Conservation (phyloP, 345 rosid genomes). For the Punica granatum region DNA sequence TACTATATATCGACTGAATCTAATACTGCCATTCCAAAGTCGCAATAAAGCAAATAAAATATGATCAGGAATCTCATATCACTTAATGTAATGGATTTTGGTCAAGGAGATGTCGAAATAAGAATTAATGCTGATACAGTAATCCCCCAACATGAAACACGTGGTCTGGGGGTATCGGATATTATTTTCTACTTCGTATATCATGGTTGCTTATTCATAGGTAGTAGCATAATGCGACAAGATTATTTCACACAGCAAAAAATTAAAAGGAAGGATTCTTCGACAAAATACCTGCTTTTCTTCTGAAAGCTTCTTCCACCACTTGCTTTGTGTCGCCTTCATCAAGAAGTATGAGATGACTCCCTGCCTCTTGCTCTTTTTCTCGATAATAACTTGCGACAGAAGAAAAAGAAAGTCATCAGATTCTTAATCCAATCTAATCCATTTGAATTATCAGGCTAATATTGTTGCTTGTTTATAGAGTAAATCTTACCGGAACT, state of each 20-base stretch:
- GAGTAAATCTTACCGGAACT: not conserved
- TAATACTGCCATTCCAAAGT: not conserved
- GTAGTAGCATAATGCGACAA: not conserved
- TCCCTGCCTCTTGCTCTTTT: not conserved
- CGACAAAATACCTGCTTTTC: constrained; percentile 1
- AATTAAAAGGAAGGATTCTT: not conserved
- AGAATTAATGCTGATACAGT: not conserved
- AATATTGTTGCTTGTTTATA: not conserved
- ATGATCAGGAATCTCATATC: not conserved
- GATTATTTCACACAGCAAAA: not conserved
- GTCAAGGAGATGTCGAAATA: no score
- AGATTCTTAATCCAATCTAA: not conserved
- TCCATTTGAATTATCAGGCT: constrained; percentile 1
- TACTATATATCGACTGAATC: not conserved
- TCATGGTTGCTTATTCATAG: not conserved
- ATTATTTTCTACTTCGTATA: not conserved
- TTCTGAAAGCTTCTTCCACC: constrained; percentile 1
- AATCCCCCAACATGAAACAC: not conserved
- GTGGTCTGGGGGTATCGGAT: not conserved
- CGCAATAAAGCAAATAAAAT: not conserved
- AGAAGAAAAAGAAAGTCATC: not conserved
- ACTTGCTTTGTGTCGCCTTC: not conserved
- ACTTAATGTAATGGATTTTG: not conserved
- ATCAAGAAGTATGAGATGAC: constrained; percentile 3
- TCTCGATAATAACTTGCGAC: not conserved